phyloP scores from a whole-genome alignment of 139 green algal genomes.

The Volvox reticuliferus region DNA sequence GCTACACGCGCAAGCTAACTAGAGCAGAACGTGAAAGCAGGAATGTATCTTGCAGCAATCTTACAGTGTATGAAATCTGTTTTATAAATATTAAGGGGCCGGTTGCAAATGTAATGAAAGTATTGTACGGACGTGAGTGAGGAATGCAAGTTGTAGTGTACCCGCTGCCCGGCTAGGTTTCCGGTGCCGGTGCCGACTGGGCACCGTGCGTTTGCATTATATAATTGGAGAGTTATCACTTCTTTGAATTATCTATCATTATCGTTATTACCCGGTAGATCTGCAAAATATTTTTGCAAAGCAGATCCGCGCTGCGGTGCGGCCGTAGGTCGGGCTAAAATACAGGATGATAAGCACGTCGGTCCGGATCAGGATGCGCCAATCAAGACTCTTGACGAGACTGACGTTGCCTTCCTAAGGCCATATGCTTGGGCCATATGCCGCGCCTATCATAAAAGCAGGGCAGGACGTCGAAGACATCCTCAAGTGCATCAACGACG shows the following conservation, averaged over 20 bases:
- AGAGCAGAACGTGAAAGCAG: too few relatives aligned
- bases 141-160: too few relatives aligned
- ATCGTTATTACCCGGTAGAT: not conserved
- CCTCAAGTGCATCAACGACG: constrained; percentile 87
- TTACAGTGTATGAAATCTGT: too few relatives aligned
- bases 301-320: constrained; percentile 9
- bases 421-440: constrained; percentile 89
- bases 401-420: constrained; percentile 97
- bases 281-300: not conserved
- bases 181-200: too few relatives aligned
- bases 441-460: constrained; percentile 85
- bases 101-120: too few relatives aligned
- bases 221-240: too few relatives aligned
- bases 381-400: constrained; percentile 90
- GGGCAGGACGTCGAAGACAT: constrained; percentile 89
- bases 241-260: not conserved
- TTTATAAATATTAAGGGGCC: too few relatives aligned
- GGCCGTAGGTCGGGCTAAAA: constrained; percentile 1
- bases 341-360: constrained; percentile 47
- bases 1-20: constrained; percentile 5
- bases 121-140: too few relatives aligned
- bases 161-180: too few relatives aligned
- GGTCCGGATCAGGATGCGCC: constrained; percentile 79
- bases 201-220: too few relatives aligned
- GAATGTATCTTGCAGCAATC: too few relatives aligned